Percentiles rank a stretch among this genome's conserved stretches.
Conservation (phyloP, 352 stramenopile species). For the Phytophthora idaei region DNA sequence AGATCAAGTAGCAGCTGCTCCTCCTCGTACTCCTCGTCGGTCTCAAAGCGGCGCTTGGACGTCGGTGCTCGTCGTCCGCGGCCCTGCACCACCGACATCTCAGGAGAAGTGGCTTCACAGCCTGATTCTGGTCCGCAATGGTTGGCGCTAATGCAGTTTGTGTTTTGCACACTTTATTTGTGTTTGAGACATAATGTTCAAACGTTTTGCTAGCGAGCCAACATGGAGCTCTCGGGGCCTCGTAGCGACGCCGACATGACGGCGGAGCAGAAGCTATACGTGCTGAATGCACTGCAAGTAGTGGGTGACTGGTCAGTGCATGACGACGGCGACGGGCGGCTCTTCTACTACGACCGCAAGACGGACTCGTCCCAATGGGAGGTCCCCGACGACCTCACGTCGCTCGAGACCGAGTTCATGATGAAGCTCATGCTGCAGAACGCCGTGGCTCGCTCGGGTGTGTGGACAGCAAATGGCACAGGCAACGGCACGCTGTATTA, state of each 20-base stretch:
- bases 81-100: slow-evolving; percentile 12
- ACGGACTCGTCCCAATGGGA: slow-evolving; percentile 63
- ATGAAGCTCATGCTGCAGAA: slow-evolving; percentile 87
- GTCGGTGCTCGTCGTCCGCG: not conserved
- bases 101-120: not conserved
- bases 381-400: slow-evolving; percentile 49
- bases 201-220: not conserved
- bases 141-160: slow-evolving; percentile 20
- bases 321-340: slow-evolving; percentile 66
- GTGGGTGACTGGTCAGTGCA: slow-evolving; percentile 73
- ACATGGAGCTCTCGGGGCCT: slow-evolving; percentile 15
- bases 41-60: slow-evolving; percentile 27
- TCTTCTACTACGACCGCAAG: slow-evolving; percentile 81
- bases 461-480: slow-evolving; percentile 76
- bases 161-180: slow-evolving; percentile 4
- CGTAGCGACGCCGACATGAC: slow-evolving; percentile 26
- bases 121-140: slow-evolving; percentile 23
- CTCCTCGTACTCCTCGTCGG: slow-evolving; percentile 44
- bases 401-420: slow-evolving; percentile 75
- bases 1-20: slow-evolving; percentile 47
- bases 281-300: slow-evolving; percentile 62
- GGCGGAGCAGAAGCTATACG: slow-evolving; percentile 43
- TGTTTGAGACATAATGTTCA: slow-evolving; percentile 2
- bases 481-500: slow-evolving; percentile 82
- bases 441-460: slow-evolving; percentile 61